A percentile compares a stretch with the other conserved stretches of the same genome.
Evolutionary conservation across 2,329 filamentous ascomycete genomes (phyloP).

Genomic region (Pseudogymnoascus sp.): DNA sequence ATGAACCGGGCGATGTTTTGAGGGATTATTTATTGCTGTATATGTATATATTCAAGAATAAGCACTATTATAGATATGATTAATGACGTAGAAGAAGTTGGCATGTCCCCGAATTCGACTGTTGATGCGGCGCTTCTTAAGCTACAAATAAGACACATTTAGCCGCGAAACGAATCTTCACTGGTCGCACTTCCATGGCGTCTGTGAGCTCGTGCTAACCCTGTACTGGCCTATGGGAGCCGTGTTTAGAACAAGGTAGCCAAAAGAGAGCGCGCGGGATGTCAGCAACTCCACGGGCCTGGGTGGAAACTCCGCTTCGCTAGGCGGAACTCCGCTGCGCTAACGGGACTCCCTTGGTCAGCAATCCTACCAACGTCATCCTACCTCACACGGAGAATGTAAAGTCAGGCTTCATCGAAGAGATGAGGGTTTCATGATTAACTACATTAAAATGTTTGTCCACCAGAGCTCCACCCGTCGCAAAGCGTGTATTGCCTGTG

Average conservation of each 20-base stretch:
- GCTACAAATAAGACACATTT: no score
- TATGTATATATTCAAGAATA: neutral
- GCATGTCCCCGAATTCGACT: neutral
- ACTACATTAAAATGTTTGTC: neutral
- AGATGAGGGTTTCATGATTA: neutral
- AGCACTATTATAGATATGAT: neutral
- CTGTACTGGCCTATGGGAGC: neutral
- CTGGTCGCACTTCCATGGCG: no score
- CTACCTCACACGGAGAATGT: neutral
- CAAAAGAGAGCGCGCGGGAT: neutral
- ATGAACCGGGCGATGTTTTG: neutral
- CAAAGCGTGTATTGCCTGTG: conserved; percentile 19
- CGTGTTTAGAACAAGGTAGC: neutral
- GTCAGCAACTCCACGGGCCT: neutral
- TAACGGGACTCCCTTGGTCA: neutral
- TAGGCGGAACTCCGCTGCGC: neutral
- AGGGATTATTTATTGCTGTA: neutral
- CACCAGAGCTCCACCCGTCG: conserved; percentile 11
- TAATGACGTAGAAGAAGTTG: neutral
- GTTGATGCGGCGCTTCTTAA: no score
- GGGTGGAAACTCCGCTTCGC: neutral
- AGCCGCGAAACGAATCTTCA: no score
- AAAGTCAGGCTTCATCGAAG: neutral
- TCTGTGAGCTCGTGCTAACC: no score
- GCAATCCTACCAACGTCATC: neutral